These are phyloP conservation scores for Podila horticola DNA, from an alignment of 192 early-diverging fungal species.

Conservation along the genomic window DNA sequence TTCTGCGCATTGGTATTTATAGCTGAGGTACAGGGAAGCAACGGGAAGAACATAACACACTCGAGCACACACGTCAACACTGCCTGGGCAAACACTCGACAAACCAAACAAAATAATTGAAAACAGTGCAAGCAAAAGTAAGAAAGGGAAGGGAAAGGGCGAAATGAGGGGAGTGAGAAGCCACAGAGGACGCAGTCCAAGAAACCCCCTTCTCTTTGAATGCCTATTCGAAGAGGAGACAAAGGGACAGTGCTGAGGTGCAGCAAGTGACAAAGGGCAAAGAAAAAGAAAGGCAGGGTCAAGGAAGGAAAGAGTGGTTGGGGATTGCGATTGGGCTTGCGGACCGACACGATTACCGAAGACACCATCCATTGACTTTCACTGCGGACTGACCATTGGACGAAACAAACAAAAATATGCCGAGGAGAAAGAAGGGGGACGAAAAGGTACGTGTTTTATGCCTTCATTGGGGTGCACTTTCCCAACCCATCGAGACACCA, in stretches of 20 bases:
- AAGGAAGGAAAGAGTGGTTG: background rate
- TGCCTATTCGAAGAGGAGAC: background rate
- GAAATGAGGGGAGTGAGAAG: background rate
- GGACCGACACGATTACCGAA: background rate
- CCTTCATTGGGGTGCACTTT: no score
- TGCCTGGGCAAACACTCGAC: no score
- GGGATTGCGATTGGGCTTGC: background rate
- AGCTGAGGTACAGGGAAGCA: no score
- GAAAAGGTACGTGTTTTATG: no score
- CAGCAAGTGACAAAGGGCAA: background rate
- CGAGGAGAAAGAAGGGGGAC: no score
- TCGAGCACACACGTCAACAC: no score
- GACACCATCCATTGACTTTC: background rate
- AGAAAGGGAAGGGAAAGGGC: background rate
- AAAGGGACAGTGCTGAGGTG: constrained; percentile 6
- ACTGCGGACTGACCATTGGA: background rate
- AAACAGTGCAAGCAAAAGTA: background rate
- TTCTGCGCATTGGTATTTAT: no score
- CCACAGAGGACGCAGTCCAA: background rate
- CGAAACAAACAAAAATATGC: background rate
- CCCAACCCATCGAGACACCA: no score
- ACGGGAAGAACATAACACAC: no score
- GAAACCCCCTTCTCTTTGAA: no score
- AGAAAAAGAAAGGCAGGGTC: background rate
- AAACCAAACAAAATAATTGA: background rate